These are phyloP conservation scores for Tritrichomonas musculus DNA, from an alignment of 208 protist species.

Conservation along the genomic window DNA sequence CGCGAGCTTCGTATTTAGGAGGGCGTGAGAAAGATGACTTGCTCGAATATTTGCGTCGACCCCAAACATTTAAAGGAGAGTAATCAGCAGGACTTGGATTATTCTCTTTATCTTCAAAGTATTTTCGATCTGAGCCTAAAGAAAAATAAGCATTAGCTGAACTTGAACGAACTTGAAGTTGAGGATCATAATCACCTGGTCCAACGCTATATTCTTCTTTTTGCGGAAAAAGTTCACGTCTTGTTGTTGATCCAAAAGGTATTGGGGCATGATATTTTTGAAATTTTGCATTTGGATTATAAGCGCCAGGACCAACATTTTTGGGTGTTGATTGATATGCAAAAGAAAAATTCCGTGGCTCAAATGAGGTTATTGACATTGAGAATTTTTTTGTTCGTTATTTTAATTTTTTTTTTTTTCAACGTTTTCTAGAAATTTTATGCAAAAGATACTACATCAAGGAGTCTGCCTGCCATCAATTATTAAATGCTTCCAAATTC, in stretches of 20 bases:
- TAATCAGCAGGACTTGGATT: constrained; percentile 11
- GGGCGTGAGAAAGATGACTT: not conserved
- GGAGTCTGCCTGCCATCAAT: no score
- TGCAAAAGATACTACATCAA: no score
- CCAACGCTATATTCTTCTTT: not conserved
- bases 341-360: not conserved
- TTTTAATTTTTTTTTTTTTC: no score
- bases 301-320: not conserved
- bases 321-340: not conserved
- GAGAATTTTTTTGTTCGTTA: no score
- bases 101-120: not conserved
- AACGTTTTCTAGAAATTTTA: no score
- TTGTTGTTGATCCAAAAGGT: constrained; percentile 15
- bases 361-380: not conserved
- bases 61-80: not conserved
- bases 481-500: no score
- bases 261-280: not conserved
- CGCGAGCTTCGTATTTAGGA: not conserved
- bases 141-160: not conserved
- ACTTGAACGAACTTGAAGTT: not conserved
- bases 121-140: not conserved
- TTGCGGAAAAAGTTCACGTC: not conserved
- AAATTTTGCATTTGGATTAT: not conserved
- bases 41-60: not conserved
- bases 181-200: not conserved